A percentile compares a stretch with the other conserved stretches of the same genome.
These are phyloP conservation scores for Parietaria judaica DNA, from an alignment of 306 rosid species.

Conservation along the genomic window DNA sequence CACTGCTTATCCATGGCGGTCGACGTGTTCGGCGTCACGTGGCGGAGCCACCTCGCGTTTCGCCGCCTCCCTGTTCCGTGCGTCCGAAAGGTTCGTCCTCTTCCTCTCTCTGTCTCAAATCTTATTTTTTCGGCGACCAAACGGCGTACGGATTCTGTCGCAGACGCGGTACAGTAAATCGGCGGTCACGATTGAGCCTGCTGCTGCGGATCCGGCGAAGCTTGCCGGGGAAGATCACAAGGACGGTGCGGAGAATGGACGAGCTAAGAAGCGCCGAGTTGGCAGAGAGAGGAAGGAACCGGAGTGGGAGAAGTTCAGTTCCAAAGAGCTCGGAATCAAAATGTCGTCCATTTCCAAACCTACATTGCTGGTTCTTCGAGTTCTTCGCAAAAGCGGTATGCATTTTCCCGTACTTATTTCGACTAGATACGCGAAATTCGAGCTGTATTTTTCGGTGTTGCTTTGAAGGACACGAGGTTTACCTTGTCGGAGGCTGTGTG, in stretches of 20 bases:
- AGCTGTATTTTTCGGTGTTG: neutral
- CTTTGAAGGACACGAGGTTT: constrained; percentile 31
- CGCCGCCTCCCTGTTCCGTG: constrained; percentile 12
- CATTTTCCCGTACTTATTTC: neutral
- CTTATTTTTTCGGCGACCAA: constrained; percentile 8
- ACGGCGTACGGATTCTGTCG: neutral
- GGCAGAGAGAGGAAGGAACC: constrained; percentile 14
- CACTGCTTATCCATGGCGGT: constrained; percentile 2
- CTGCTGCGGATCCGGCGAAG: constrained; percentile 10
- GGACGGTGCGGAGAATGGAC: neutral
- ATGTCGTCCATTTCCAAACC: constrained; percentile 29
- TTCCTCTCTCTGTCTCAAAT: neutral
- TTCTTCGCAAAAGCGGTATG: constrained; percentile 22
- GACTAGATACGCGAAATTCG: neutral
- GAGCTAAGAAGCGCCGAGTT: constrained; percentile 1
- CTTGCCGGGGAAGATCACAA: constrained; percentile 1
- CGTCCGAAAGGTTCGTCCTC: constrained; percentile 20
- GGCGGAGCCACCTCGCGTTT: constrained; percentile 13
- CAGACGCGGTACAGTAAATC: constrained; percentile 19
- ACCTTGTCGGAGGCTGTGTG: constrained; percentile 45
- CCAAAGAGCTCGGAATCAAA: constrained; percentile 27
- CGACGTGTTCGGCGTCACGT: constrained; percentile 3
- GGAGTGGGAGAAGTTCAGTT: constrained; percentile 28
- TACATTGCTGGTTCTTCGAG: constrained; percentile 20
- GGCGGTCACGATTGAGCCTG: constrained; percentile 13